These are phyloP conservation scores for Acanthamoeba lenticulata DNA, from an alignment of 208 protist species.

Conservation along the genomic window DNA sequence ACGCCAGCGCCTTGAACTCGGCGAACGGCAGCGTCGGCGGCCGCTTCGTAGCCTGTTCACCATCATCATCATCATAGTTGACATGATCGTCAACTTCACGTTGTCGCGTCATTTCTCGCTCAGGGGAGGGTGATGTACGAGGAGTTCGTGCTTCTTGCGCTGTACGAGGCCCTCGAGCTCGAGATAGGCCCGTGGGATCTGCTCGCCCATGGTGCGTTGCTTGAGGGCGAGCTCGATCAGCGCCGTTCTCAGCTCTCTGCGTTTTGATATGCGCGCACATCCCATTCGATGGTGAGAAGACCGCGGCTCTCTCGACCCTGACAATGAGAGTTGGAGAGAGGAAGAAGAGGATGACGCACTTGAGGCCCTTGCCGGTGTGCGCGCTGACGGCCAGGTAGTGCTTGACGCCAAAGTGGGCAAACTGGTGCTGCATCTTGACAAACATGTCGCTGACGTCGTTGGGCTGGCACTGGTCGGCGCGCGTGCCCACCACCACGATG, in stretches of 20 bases:
- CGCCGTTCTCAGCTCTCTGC: not conserved
- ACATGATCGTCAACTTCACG: too few species aligned
- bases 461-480: not conserved
- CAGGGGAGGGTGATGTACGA: not conserved
- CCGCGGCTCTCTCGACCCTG: too few species aligned
- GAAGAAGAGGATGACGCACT: too few species aligned
- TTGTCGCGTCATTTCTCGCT: too few species aligned
- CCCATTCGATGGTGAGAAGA: too few species aligned
- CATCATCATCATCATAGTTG: not conserved
- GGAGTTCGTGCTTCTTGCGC: not conserved
- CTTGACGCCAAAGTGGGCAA: slow-evolving; percentile 57
- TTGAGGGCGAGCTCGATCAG: slow-evolving; percentile 53
- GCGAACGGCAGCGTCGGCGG: not conserved
- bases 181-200: slow-evolving; percentile 42
- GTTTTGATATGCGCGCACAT: too few species aligned
- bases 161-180: slow-evolving; percentile 34
- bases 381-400: slow-evolving; percentile 25
- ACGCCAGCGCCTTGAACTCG: not conserved
- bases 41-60: not conserved
- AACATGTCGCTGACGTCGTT: slow-evolving; percentile 7
- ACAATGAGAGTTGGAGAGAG: too few species aligned
- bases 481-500: slow-evolving; percentile 59
- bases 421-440: slow-evolving; percentile 60
- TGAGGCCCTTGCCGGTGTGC: slow-evolving; percentile 40
- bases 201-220: slow-evolving; percentile 64